A percentile compares a stretch with the other conserved stretches of the same genome.
Conservation (phyloP, 2,329 filamentous ascomycete species). For the Zasmidium citrigriseum region DNA sequence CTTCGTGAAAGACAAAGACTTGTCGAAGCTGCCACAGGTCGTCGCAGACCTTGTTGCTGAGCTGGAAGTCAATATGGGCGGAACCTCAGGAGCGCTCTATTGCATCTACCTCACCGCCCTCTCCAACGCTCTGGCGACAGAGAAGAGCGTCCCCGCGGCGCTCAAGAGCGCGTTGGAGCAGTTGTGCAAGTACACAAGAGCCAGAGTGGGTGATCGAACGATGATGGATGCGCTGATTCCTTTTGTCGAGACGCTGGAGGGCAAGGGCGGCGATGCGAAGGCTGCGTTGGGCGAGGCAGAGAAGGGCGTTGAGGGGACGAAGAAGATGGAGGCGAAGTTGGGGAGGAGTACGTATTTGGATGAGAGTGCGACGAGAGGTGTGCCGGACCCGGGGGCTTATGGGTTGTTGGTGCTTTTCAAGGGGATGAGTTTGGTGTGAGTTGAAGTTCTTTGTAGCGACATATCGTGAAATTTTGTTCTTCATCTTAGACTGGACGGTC, state of each 20-base stretch:
- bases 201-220: conserved; percentile 36
- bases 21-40: conserved; percentile 27
- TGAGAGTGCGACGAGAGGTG: conserved; percentile 37
- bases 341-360: conserved; percentile 39
- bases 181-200: conserved; percentile 36
- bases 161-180: conserved; percentile 30
- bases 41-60: conserved; percentile 33
- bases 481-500: too few relatives aligned
- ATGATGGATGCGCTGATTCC: conserved; percentile 41
- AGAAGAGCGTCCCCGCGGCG: conserved; percentile 25
- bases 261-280: conserved; percentile 22
- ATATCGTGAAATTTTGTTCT: neutral
- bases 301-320: conserved; percentile 36
- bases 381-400: conserved; percentile 40
- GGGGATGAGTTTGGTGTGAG: conserved; percentile 28
- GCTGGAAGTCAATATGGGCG: conserved; percentile 39
- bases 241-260: conserved; percentile 31
- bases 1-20: conserved; percentile 34
- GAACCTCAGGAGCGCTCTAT: conserved; percentile 38
- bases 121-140: conserved; percentile 28
- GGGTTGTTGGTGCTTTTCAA: conserved; percentile 38
- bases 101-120: conserved; percentile 39
- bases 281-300: conserved; percentile 29
- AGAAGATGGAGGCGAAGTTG: conserved; percentile 37
- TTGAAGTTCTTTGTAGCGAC: neutral